Evolutionary conservation across 306 rosid genomes (phyloP), one percentile per base, ranked within the genome.

Genomic region (Vigna radiata): DNA sequence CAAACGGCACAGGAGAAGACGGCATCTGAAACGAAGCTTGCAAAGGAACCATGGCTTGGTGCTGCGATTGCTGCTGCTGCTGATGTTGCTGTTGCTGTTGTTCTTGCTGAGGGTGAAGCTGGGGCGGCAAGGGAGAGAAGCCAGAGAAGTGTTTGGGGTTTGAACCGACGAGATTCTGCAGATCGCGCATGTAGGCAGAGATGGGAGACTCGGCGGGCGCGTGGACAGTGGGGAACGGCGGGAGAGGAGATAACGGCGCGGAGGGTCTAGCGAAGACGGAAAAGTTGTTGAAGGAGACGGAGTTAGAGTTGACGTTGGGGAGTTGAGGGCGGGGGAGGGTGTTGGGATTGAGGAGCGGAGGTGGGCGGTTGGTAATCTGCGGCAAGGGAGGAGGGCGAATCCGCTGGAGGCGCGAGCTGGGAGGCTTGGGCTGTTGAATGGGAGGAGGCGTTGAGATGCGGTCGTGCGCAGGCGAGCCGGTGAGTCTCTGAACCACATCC

Each of bases 361-460:
- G 84, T 0, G 96, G 98, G 9, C 96, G 97, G 78, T 84, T 83
- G 75, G 71, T 83, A 58, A 95, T 77, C 16, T 89, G 96, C 2
- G 88, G 88, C 17, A 95, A 86, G 2, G 99, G 99, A 4, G 99
- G 98, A 55, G 99, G 99, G 1, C 99, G 97, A 48, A 96, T 96
- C 36, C 96, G 85, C 83, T 96, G 99, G 54, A 96, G 92, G 31
- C 99, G 97, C 5, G 98, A 92, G 82, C 96, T 91, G 9, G 87
- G 89, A 0, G 96, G 90, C 79, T 89, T 92, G 3, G 98, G 99
- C 2, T 84, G 94, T 19, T 92, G 94, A 79, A 92, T 85, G 13
- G 96, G 97, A 3, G 93, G 93, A 0, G 99, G 93, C 18, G 86
- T 83, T 4, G 89, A 76, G 78, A 90, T 90, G 18, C 97, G 95